phyloP scores from a whole-genome alignment of 2,329 filamentous ascomycete genomes.

The Alternaria sp. region DNA sequence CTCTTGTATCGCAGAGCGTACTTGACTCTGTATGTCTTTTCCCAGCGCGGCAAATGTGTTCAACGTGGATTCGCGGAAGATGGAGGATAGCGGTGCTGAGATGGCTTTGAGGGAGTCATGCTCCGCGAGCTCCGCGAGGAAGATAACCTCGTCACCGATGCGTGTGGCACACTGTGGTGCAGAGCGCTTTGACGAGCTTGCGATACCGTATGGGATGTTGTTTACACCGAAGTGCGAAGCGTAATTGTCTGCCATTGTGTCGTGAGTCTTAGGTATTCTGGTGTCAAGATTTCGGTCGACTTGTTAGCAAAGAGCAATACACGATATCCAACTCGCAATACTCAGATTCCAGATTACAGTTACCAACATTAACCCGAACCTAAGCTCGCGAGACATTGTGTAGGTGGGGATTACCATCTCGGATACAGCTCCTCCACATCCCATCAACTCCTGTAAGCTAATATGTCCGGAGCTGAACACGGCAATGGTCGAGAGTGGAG shows the following conservation, averaged over 20 bases:
- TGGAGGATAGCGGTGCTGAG: conserved; percentile 17
- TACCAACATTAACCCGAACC: background rate
- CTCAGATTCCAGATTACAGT: background rate
- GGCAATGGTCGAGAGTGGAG: background rate
- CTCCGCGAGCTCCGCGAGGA: conserved; percentile 55
- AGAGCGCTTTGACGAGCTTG: conserved; percentile 27
- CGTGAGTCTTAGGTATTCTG: background rate
- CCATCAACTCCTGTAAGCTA: background rate
- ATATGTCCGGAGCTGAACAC: conserved; percentile 1
- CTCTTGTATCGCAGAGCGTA: conserved; percentile 52
- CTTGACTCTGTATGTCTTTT: conserved; percentile 45
- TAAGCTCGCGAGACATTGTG: background rate
- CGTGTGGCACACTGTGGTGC: conserved; percentile 58
- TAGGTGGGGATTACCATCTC: conserved; percentile 1
- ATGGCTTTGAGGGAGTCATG: conserved; percentile 38
- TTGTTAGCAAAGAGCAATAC: background rate
- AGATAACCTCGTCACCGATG: conserved; percentile 59
- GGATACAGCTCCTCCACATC: conserved; percentile 21
- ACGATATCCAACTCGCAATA: background rate
- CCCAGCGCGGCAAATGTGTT: conserved; percentile 60
- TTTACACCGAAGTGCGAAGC: conserved; percentile 38
- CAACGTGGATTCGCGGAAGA: conserved; percentile 47
- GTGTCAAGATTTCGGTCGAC: background rate
- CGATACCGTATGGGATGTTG: conserved; percentile 44
- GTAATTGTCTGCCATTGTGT: conserved; percentile 28